Conservation (phyloP, 176 grass and related monocot genomes). For the Eragrostis nindensis region DNA sequence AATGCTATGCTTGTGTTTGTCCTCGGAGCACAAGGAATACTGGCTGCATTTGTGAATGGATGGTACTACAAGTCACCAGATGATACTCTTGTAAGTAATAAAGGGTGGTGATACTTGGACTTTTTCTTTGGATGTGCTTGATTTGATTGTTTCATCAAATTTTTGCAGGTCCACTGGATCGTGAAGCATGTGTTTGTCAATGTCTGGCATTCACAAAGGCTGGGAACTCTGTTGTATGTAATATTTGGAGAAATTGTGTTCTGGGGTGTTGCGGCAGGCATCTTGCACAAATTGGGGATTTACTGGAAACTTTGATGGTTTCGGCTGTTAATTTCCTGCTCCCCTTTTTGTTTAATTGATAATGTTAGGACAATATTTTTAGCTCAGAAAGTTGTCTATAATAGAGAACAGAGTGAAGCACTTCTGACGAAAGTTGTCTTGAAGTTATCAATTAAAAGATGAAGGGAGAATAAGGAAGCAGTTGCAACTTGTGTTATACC, state of each 20-base stretch:
- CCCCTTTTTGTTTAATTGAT: no score
- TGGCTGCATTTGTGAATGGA: constrained; percentile 66
- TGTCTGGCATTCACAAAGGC: constrained; percentile 68
- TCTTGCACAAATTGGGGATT: constrained; percentile 65
- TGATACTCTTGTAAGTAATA: constrained; percentile 57
- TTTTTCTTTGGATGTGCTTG: neutral
- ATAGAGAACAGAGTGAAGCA: no score
- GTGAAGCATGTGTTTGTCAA: constrained; percentile 69
- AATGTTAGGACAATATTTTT: no score
- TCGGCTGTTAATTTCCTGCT: neutral
- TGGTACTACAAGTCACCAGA: constrained; percentile 67
- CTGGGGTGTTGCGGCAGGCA: constrained; percentile 57
- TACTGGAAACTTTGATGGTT: constrained; percentile 60
- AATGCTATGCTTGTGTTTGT: constrained; percentile 92
- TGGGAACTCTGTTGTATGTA: constrained; percentile 70
- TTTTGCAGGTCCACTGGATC: constrained; percentile 64
- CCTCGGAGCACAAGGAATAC: constrained; percentile 72
- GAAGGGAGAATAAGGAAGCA: no score
- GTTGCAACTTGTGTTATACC: no score
- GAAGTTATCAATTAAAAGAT: no score
- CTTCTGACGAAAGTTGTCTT: no score
- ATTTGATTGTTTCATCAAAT: neutral
- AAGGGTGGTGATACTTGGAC: neutral
- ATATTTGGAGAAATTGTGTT: constrained; percentile 80
- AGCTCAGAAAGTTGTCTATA: no score